Evolutionary conservation across 345 rosid genomes (phyloP), one percentile per base, ranked within the genome.

Genomic region (Bruguiera gymnorhiza): DNA sequence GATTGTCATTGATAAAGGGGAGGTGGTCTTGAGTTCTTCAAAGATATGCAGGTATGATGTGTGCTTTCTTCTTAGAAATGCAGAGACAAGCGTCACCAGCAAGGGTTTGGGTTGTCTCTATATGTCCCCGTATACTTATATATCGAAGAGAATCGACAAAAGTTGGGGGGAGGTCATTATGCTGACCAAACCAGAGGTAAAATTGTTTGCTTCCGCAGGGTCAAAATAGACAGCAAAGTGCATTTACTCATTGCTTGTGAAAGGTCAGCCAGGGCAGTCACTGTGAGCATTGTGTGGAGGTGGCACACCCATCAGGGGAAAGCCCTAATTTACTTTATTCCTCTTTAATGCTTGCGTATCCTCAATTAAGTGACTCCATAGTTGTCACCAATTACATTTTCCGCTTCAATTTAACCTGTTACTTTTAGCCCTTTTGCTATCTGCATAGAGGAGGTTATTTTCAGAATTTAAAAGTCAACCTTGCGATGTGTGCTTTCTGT

Each of bases 221-320:
- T 87, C 90, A 83, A 86, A 79, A 70, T 64, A 74, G 79, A 76
- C 83, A 83, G 84, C 85, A 64, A 62, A 23, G 56, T 59, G 84
- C 91, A 91, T 89, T 87, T 78, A 87, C 88, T 85, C 87, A 5
- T 51, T 20, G 59, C 61, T 67, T 60, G 73, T 79, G 27, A 75
- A 80, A 85, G 81, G 93, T 87, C 91, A 86, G 65, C 90, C 69
- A 34, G 64, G 67, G 69, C 76, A 78, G 78, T 80, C 73, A 80
- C 63, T 76, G 60, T 37, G 64, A 60, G 73, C 60, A 54, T 68
- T 16, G 8, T 51, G 37, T 10, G 20, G 75, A 60, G 74, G 63
- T 54, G 81, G 70, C 84, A 71, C 76, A 77, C 5, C 59, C 5
- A 23, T 9, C 3, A 39, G 48, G 59, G 27, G 5, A 60, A 60